phyloP scores from a whole-genome alignment of 148 eudicot species.

The Rhododendron mucronatum region DNA sequence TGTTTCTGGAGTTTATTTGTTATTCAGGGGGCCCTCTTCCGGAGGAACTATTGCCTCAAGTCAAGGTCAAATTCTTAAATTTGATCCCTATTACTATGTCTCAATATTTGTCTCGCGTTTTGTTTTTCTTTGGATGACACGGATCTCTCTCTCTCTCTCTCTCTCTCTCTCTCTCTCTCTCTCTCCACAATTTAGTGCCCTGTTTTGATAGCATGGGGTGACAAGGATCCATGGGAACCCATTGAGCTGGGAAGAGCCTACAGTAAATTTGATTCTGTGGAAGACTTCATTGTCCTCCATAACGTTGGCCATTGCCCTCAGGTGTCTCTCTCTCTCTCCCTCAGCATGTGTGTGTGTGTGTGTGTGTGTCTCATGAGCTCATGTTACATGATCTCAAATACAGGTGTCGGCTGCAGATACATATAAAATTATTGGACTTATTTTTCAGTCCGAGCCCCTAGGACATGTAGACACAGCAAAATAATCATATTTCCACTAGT shows the following conservation, averaged over 20 bases:
- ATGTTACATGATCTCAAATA: background rate
- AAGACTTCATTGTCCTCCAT: slow-evolving; percentile 83
- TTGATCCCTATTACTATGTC: background rate
- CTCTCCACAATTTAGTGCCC: slow-evolving; percentile 38
- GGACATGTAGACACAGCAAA: background rate
- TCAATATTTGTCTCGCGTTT: background rate
- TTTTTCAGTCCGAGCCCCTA: background rate
- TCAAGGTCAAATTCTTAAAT: slow-evolving; percentile 49
- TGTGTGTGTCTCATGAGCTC: background rate
- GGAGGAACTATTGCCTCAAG: slow-evolving; percentile 88
- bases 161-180: background rate
- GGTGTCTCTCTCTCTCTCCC: slow-evolving; percentile 34
- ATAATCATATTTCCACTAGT: background rate
- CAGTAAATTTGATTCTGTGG: slow-evolving; percentile 58
- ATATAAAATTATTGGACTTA: background rate
- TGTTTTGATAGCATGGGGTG: slow-evolving; percentile 95
- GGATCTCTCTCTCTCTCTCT: background rate
- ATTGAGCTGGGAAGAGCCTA: slow-evolving; percentile 84
- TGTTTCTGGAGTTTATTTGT: slow-evolving; percentile 95
- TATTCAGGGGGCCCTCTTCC: slow-evolving; percentile 97
- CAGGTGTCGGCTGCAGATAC: background rate
- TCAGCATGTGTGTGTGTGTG: background rate
- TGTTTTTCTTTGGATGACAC: background rate
- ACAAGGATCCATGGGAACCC: slow-evolving; percentile 99
- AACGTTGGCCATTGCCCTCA: slow-evolving; percentile 98